These are phyloP conservation scores for Dicorynia guianensis DNA, from an alignment of 306 rosid genomes.

Conservation along the genomic window DNA sequence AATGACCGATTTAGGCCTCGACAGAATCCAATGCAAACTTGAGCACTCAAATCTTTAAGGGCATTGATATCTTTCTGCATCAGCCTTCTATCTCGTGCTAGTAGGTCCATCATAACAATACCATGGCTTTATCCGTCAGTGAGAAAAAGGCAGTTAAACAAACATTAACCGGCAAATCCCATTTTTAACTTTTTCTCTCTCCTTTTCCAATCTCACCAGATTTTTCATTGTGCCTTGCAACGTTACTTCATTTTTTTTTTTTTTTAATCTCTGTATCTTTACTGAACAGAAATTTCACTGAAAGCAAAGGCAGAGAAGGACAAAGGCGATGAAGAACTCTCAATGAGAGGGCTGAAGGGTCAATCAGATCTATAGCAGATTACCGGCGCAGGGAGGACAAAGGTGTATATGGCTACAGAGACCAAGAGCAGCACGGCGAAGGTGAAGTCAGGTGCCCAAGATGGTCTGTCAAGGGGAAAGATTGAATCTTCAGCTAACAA, in stretches of 20 bases:
- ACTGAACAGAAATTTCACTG: neutral
- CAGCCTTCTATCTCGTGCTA: neutral
- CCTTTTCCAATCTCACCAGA: neutral
- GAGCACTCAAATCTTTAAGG: neutral
- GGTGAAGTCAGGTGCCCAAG: slow-evolving; percentile 56
- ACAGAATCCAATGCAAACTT: neutral
- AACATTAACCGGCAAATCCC: slow-evolving; percentile 29
- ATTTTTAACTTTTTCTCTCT: neutral
- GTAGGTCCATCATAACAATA: neutral
- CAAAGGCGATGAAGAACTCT: slow-evolving; percentile 18
- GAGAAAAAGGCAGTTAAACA: slow-evolving; percentile 33
- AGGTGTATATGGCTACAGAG: slow-evolving; percentile 59
- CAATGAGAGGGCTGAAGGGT: neutral
- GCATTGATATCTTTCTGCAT: slow-evolving; percentile 1
- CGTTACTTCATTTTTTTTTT: neutral
- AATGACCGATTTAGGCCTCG: too few species aligned
- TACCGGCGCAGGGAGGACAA: slow-evolving; percentile 12
- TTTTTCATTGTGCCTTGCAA: slow-evolving; percentile 2
- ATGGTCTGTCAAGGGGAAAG: slow-evolving; percentile 68
- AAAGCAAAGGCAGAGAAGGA: neutral
- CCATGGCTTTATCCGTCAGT: neutral
- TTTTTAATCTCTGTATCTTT: slow-evolving; percentile 14
- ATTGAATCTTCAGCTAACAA: slow-evolving; percentile 53
- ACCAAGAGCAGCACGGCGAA: slow-evolving; percentile 50
- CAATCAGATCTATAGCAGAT: slow-evolving; percentile 45